Conservation (phyloP, 257 asterid genomes). For the Datura wrightii region DNA sequence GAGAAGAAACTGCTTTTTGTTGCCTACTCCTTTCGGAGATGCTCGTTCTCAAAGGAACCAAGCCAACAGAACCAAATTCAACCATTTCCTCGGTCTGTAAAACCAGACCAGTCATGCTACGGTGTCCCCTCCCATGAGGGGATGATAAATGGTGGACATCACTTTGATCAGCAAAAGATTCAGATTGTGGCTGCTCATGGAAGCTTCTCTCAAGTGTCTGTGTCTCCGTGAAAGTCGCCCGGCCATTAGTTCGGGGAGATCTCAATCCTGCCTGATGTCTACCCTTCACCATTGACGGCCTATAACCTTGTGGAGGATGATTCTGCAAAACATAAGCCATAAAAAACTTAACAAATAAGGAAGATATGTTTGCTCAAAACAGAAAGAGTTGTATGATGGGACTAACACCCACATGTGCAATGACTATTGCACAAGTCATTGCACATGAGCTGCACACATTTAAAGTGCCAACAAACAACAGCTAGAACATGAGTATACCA, state of each 20-base stretch:
- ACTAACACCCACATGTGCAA: conserved; percentile 12
- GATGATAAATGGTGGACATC: conserved; percentile 41
- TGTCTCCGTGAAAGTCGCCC: conserved; percentile 44
- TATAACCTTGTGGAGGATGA: conserved; percentile 51
- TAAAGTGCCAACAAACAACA: conserved; percentile 22
- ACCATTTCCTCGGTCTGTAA: conserved; percentile 48
- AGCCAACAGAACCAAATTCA: conserved; percentile 45
- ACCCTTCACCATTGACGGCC: conserved; percentile 54
- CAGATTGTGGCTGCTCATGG: conserved; percentile 47
- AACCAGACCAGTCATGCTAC: conserved; percentile 39
- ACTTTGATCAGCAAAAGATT: conserved; percentile 39
- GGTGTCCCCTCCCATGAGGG: conserved; percentile 49
- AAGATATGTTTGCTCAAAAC: conserved; percentile 1
- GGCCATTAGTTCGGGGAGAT: conserved; percentile 49
- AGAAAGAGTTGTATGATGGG: conserved; percentile 27
- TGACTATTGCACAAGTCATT: conserved; percentile 27
- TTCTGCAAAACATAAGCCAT: conserved; percentile 46
- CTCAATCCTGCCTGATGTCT: conserved; percentile 50
- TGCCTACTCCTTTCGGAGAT: conserved; percentile 42
- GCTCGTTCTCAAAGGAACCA: conserved; percentile 36
- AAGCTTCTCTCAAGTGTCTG: conserved; percentile 48
- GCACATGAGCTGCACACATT: conserved; percentile 22
- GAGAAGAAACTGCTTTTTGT: conserved; percentile 39
- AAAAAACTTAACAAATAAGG: conserved; percentile 30
- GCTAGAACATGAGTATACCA: conserved; percentile 51